phyloP scores from a whole-genome alignment of 306 rosid species.

The Acmispon strigosus region DNA sequence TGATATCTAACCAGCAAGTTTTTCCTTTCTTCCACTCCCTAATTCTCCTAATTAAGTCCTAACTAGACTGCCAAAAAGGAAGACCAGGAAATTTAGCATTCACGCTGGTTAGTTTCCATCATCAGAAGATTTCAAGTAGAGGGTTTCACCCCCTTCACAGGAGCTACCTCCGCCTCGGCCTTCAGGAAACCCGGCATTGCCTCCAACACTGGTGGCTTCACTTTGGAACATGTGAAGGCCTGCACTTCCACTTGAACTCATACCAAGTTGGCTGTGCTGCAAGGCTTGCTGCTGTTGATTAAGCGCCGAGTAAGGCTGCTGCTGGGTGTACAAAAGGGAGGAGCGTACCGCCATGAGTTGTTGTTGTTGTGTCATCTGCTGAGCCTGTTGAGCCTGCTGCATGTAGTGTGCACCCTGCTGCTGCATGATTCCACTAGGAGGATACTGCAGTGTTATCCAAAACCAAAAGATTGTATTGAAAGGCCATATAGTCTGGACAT shows the following conservation, averaged over 20 bases:
- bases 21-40: background rate
- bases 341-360: slow-evolving; percentile 87
- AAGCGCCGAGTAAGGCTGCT: slow-evolving; percentile 67
- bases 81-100: slow-evolving; percentile 7
- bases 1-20: slow-evolving; percentile 2
- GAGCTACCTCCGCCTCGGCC: slow-evolving; percentile 65
- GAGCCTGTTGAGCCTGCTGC: slow-evolving; percentile 89
- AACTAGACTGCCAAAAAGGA: slow-evolving; percentile 15
- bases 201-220: slow-evolving; percentile 54
- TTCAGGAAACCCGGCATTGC: slow-evolving; percentile 55
- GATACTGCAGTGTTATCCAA: slow-evolving; percentile 42
- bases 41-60: slow-evolving; percentile 19
- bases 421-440: slow-evolving; percentile 65
- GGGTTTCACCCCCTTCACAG: slow-evolving; percentile 73
- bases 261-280: slow-evolving; percentile 63
- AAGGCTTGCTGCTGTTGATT: slow-evolving; percentile 85
- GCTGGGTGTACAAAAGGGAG: slow-evolving; percentile 83
- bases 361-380: slow-evolving; percentile 79
- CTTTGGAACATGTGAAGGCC: slow-evolving; percentile 78
- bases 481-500: background rate
- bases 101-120: slow-evolving; percentile 51
- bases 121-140: slow-evolving; percentile 61
- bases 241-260: slow-evolving; percentile 55
- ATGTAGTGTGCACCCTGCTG: slow-evolving; percentile 80
- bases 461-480: background rate